These are phyloP conservation scores for Apiosordaria backusii DNA, from an alignment of 495 filamentous ascomycete genomes.

Conservation along the genomic window DNA sequence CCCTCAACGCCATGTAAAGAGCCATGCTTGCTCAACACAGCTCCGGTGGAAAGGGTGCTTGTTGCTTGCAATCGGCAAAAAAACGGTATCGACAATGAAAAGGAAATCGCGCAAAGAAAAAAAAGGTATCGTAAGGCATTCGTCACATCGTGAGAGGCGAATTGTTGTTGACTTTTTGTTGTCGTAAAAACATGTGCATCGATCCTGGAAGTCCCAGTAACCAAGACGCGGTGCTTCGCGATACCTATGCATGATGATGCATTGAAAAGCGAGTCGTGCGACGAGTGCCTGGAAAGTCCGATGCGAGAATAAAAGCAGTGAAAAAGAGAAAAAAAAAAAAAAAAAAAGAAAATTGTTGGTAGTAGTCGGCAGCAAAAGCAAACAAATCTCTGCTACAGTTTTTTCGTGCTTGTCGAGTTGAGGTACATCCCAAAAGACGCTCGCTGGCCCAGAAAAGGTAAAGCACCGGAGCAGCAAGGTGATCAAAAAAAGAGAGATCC, in stretches of 20 bases:
- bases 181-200: slow-evolving; percentile 14
- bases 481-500: background rate
- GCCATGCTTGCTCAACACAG: too few relatives aligned
- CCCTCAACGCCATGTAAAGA: too few relatives aligned
- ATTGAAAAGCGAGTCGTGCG: background rate
- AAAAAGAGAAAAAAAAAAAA: slow-evolving; percentile 2
- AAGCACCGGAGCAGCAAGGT: background rate
- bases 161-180: slow-evolving; percentile 12
- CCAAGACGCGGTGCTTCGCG: slow-evolving; percentile 15
- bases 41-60: too few relatives aligned
- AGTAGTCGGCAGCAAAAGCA: background rate
- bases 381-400: background rate
- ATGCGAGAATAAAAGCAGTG: slow-evolving; percentile 2
- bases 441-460: background rate
- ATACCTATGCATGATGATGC: background rate
- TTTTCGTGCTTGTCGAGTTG: background rate
- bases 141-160: slow-evolving; percentile 26
- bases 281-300: background rate
- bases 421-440: background rate
- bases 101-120: slow-evolving; percentile 7
- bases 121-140: slow-evolving; percentile 21
- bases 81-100: background rate
- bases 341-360: background rate
- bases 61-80: background rate
- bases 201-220: slow-evolving; percentile 20